phyloP scores from a whole-genome alignment of 441 rosid genomes.

The Croton laevigatus region DNA sequence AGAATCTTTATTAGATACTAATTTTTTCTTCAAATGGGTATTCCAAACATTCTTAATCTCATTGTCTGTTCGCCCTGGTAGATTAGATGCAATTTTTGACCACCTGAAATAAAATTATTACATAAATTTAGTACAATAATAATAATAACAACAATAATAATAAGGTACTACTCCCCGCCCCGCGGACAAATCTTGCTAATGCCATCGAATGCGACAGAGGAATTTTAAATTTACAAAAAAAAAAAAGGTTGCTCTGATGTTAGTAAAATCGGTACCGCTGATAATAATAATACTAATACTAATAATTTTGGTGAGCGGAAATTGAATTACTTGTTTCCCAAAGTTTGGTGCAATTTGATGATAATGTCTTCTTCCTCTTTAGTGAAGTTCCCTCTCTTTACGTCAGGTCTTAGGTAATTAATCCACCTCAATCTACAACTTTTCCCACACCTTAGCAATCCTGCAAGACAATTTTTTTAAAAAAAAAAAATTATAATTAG shows the following conservation, averaged over 20 bases:
- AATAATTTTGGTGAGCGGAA: neutral
- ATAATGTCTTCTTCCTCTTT: slow-evolving; percentile 53
- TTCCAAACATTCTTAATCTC: slow-evolving; percentile 93
- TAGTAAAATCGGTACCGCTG: too few relatives aligned
- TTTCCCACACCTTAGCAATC: slow-evolving; percentile 65
- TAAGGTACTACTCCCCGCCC: too few relatives aligned
- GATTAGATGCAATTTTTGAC: slow-evolving; percentile 79
- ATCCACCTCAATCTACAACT: slow-evolving; percentile 79
- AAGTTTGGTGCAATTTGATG: slow-evolving; percentile 42
- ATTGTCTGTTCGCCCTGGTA: slow-evolving; percentile 82
- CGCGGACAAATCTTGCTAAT: too few relatives aligned
- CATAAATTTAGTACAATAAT: neutral
- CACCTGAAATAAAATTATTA: slow-evolving; percentile 42
- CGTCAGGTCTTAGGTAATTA: slow-evolving; percentile 67
- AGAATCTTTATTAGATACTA: slow-evolving; percentile 8
- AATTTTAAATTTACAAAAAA: too few relatives aligned
- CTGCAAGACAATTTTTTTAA: slow-evolving; percentile 22
- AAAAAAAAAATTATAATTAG: too few relatives aligned
- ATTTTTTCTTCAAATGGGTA: slow-evolving; percentile 76
- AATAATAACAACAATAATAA: too few relatives aligned
- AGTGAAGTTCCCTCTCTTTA: slow-evolving; percentile 62
- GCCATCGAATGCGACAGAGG: too few relatives aligned
- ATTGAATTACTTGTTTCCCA: slow-evolving; percentile 56
- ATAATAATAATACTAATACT: too few relatives aligned
- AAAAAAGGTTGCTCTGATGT: too few relatives aligned